Conservation (phyloP, 257 asterid genomes). For the Thymus mandschuricus region DNA sequence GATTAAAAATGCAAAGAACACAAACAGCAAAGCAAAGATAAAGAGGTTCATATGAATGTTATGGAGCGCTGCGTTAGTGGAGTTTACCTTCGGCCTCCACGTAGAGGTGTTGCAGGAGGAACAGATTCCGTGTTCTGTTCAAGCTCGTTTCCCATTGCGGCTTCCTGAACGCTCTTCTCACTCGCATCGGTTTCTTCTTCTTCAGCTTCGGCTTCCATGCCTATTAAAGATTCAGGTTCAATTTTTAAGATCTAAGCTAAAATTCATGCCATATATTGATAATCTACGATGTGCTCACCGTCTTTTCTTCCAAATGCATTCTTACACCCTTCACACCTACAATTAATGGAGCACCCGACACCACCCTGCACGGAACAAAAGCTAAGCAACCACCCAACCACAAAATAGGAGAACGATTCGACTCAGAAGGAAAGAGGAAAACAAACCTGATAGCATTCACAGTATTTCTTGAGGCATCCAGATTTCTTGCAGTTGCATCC, state of each 20-base stretch:
- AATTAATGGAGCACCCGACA: conserved; percentile 91
- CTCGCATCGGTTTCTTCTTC: conserved; percentile 59
- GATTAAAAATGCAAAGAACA: no score
- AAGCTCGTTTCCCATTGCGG: conserved; percentile 39
- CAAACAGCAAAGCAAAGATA: not conserved
- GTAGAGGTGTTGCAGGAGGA: conserved; percentile 72
- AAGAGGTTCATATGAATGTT: not conserved
- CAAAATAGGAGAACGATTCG: conserved; percentile 11
- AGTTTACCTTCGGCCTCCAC: conserved; percentile 54
- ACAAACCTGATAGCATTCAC: conserved; percentile 97
- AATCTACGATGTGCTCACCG: conserved; percentile 50
- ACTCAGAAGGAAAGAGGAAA: not conserved
- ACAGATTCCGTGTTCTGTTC: conserved; percentile 57
- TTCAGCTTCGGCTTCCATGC: conserved; percentile 65
- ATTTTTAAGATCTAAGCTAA: not conserved
- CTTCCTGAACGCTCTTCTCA: conserved; percentile 48
- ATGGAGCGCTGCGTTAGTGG: not conserved
- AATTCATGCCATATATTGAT: not conserved
- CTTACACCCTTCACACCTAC: conserved; percentile 97
- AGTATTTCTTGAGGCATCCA: conserved; percentile 91
- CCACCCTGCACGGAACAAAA: conserved; percentile 63
- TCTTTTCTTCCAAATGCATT: conserved; percentile 88
- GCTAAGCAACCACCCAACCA: conserved; percentile 37
- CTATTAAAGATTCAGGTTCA: conserved; percentile 41
- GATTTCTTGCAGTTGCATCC: conserved; percentile 99